phyloP scores from a whole-genome alignment of 2,329 filamentous ascomycete genomes.

The Alternaria alternata region DNA sequence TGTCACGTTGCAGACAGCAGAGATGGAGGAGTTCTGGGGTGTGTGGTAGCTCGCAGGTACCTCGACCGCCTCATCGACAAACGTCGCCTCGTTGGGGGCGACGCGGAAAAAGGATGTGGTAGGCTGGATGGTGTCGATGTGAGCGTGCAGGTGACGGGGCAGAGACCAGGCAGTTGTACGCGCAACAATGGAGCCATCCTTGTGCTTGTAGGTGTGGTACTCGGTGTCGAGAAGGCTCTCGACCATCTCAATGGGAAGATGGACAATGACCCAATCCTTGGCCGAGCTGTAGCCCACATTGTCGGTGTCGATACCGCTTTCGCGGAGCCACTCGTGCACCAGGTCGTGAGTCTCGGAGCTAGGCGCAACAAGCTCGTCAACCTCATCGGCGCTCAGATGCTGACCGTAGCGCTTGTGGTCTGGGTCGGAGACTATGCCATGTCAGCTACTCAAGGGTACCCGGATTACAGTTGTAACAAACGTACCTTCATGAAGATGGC shows the following conservation, averaged over 20 bases:
- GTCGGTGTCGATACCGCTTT: slow-evolving; percentile 61
- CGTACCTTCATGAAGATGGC: slow-evolving; percentile 62
- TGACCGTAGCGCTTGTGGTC: slow-evolving; percentile 63
- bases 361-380: slow-evolving; percentile 64
- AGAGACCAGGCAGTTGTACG: slow-evolving; percentile 67
- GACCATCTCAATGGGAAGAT: slow-evolving; percentile 60
- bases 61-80: slow-evolving; percentile 29
- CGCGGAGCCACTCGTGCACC: slow-evolving; percentile 64
- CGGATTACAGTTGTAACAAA: neutral
- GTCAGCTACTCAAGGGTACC: neutral
- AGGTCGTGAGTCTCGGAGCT: slow-evolving; percentile 60
- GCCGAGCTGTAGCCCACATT: slow-evolving; percentile 59
- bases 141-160: slow-evolving; percentile 63
- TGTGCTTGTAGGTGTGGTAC: slow-evolving; percentile 61
- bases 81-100: slow-evolving; percentile 34
- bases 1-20: slow-evolving; percentile 59
- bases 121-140: slow-evolving; percentile 68
- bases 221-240: slow-evolving; percentile 63
- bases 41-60: slow-evolving; percentile 38
- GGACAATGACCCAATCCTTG: slow-evolving; percentile 66
- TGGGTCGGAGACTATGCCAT: slow-evolving; percentile 47
- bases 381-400: slow-evolving; percentile 61
- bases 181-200: slow-evolving; percentile 61
- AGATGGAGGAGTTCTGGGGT: slow-evolving; percentile 44
- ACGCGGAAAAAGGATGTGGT: slow-evolving; percentile 64